phyloP scores from a whole-genome alignment of 331 rosid species.

The Saraca asoca region DNA sequence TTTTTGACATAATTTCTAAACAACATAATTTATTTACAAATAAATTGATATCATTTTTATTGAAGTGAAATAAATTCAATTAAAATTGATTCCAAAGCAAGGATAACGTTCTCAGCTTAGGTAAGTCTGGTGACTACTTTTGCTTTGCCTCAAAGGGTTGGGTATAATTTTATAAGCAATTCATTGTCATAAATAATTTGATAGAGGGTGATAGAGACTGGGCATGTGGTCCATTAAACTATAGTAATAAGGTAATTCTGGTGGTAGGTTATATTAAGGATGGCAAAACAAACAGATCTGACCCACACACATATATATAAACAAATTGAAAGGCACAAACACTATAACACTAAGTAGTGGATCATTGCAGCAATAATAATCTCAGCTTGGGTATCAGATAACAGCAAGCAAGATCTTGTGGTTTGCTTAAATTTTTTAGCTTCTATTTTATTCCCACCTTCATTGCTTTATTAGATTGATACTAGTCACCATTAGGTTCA shows the following conservation, averaged over 20 bases:
- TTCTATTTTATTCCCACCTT: too few species aligned
- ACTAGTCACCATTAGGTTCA: too few species aligned
- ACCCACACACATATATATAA: conserved; percentile 5
- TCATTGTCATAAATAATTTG: conserved; percentile 32
- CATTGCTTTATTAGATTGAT: too few species aligned
- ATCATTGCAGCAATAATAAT: conserved; percentile 5
- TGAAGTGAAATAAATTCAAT: too few species aligned
- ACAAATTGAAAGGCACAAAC: conserved; percentile 18
- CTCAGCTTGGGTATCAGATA: conserved; percentile 6
- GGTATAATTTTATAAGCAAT: not conserved
- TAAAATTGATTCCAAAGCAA: too few species aligned
- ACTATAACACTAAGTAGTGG: conserved; percentile 15
- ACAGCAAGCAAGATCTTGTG: conserved; percentile 21
- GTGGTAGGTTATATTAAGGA: not conserved
- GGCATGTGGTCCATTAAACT: conserved; percentile 31
- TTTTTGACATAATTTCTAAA: too few species aligned
- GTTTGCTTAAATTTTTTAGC: too few species aligned
- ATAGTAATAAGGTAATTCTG: not conserved
- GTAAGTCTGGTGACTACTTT: conserved; percentile 7
- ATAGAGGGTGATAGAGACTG: conserved; percentile 23
- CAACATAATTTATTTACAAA: too few species aligned
- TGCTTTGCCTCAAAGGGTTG: conserved; percentile 15
- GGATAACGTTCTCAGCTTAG: too few species aligned
- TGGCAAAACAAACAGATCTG: conserved; percentile 1
- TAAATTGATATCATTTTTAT: too few species aligned